Evolutionary conservation across 1,284 basidiomycete genomes (phyloP).

Genomic region (Irpex lacteus): DNA sequence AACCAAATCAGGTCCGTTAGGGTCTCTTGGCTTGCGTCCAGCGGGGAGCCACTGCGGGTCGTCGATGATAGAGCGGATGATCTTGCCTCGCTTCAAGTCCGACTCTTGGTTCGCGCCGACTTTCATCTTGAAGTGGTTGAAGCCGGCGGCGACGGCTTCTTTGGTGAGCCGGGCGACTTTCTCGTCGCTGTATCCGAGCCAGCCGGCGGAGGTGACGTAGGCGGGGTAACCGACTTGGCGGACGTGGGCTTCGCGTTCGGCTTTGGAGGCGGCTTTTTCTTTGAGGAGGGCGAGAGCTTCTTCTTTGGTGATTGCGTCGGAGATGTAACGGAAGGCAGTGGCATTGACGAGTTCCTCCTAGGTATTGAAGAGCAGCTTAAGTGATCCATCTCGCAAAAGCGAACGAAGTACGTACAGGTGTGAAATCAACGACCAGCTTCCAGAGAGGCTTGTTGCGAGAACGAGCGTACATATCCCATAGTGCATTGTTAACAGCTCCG

Average conservation of each 20-base stretch:
- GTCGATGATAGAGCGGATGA: slow-evolving; percentile 94
- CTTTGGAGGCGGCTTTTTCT: slow-evolving; percentile 74
- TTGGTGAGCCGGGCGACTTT: slow-evolving; percentile 86
- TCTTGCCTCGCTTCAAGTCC: slow-evolving; percentile 82
- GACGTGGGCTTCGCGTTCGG: slow-evolving; percentile 74
- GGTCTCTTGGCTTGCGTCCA: slow-evolving; percentile 56
- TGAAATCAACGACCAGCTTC: slow-evolving; percentile 84
- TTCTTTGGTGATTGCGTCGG: slow-evolving; percentile 88
- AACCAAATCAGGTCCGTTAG: slow-evolving; percentile 57
- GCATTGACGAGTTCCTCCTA: slow-evolving; percentile 86
- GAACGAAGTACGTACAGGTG: slow-evolving; percentile 49
- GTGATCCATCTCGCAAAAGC: slow-evolving; percentile 5
- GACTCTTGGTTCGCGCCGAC: slow-evolving; percentile 83
- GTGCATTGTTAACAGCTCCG: slow-evolving; percentile 77
- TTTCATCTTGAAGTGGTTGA: slow-evolving; percentile 98
- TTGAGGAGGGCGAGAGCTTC: slow-evolving; percentile 87
- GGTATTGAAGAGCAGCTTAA: not conserved
- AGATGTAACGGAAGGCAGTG: slow-evolving; percentile 89
- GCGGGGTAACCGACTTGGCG: slow-evolving; percentile 82
- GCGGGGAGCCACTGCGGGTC: slow-evolving; percentile 73
- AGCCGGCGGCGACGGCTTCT: slow-evolving; percentile 81
- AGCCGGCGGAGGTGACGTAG: slow-evolving; percentile 93
- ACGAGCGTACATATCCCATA: slow-evolving; percentile 85
- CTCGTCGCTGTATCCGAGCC: slow-evolving; percentile 91
- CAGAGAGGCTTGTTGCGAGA: slow-evolving; percentile 78